Evolutionary conservation across 176 grass and related monocot genomes (phyloP).

Genomic region (Paspalum notatum): DNA sequence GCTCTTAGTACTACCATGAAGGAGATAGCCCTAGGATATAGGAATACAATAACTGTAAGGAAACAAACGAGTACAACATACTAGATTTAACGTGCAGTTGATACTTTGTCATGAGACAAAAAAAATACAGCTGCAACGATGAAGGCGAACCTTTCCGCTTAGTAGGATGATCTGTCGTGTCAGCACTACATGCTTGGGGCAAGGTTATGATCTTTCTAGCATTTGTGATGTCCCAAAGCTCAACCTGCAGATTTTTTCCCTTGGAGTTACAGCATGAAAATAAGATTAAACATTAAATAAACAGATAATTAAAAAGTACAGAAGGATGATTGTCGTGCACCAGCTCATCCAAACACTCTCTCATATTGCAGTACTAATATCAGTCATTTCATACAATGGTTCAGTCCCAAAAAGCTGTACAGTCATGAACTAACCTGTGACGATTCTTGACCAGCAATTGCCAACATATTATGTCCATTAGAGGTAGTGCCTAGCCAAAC

Average conservation of each 20-base stretch:
- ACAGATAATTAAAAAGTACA: slow-evolving; percentile 5
- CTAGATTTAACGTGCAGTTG: not conserved
- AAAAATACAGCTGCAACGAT: not conserved
- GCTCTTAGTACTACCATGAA: not conserved
- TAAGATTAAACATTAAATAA: slow-evolving; percentile 39
- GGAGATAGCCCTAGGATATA: not conserved
- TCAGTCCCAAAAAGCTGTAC: slow-evolving; percentile 32
- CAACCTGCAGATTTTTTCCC: slow-evolving; percentile 56
- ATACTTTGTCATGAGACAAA: slow-evolving; percentile 26
- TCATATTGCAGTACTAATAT: not conserved
- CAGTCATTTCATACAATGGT: not conserved
- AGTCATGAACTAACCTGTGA: slow-evolving; percentile 51
- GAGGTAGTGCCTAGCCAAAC: slow-evolving; percentile 39
- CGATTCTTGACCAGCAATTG: slow-evolving; percentile 77
- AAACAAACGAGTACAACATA: not conserved
- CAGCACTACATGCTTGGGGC: slow-evolving; percentile 47
- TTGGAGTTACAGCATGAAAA: slow-evolving; percentile 29
- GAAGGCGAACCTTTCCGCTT: slow-evolving; percentile 73
- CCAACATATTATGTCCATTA: slow-evolving; percentile 61
- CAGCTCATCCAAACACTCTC: slow-evolving; percentile 5
- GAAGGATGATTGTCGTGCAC: not conserved
- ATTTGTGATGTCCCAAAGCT: slow-evolving; percentile 82
- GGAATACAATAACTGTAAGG: slow-evolving; percentile 25
- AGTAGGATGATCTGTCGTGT: slow-evolving; percentile 42
- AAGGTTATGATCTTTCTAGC: slow-evolving; percentile 69